Evolutionary conservation across 805 yeast genomes (phyloP).

Genomic region (Kockiozyma suomiensis): DNA sequence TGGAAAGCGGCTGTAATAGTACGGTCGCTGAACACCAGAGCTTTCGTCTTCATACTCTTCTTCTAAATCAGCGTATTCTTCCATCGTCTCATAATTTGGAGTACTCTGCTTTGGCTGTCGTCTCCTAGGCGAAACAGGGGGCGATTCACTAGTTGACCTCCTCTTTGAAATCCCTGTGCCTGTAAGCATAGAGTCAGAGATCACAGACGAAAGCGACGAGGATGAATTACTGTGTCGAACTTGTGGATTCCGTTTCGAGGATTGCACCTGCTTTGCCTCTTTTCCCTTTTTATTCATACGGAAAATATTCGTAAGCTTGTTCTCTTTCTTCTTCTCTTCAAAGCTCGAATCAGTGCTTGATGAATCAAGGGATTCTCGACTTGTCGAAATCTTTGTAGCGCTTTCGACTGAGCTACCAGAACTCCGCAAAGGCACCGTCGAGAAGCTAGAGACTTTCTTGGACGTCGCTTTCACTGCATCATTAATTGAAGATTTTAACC

Average conservation of each 20-base stretch:
- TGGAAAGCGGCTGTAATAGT: conserved; percentile 62
- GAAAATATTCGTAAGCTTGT: conserved; percentile 12
- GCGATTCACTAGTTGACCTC: conserved; percentile 9
- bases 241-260: background rate
- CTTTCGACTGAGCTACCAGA: background rate
- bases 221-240: conserved; percentile 16
- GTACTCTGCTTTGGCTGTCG: background rate
- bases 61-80: background rate
- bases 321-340: conserved; percentile 7
- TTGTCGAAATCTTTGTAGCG: background rate
- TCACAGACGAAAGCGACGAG: conserved; percentile 13
- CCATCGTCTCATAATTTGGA: background rate
- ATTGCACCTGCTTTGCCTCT: background rate
- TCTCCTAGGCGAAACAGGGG: conserved; percentile 4
- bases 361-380: conserved; percentile 3
- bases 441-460: conserved; percentile 3
- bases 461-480: conserved; percentile 2
- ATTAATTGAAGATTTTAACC: background rate
- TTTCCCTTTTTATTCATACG: conserved; percentile 2
- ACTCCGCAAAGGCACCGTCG: background rate
- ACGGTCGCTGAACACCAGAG: conserved; percentile 1
- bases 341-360: conserved; percentile 1
- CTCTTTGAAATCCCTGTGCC: background rate
- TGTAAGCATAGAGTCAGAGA: conserved; percentile 12
- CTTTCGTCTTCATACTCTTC: background rate